Evolutionary conservation across 2,329 filamentous ascomycete species (phyloP).

Genomic region (Akanthomyces dipterigenus): DNA sequence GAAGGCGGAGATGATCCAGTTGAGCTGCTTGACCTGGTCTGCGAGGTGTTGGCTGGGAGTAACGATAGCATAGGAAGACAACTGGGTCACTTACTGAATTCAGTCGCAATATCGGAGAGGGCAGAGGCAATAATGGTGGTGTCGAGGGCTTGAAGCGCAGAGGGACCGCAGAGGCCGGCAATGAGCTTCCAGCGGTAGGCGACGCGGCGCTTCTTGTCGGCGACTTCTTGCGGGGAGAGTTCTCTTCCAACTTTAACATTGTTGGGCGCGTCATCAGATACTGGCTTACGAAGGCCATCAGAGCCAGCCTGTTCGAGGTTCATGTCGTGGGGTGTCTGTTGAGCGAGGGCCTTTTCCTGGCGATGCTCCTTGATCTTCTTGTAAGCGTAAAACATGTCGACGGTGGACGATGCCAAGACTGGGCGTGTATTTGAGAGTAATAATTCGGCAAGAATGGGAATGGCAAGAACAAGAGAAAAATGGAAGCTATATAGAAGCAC

Average conservation of each 20-base stretch:
- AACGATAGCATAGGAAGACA: background rate
- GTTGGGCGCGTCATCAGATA: background rate
- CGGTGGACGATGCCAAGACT: too few relatives aligned
- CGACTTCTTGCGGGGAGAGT: conserved; percentile 5
- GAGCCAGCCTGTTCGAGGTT: background rate
- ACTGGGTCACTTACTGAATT: background rate
- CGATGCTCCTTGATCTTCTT: conserved; percentile 10
- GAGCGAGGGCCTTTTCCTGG: conserved; percentile 4
- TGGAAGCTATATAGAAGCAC: background rate
- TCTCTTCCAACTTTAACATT: background rate
- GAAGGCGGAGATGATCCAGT: conserved; percentile 60
- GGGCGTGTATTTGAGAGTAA: too few relatives aligned
- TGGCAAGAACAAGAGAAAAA: too few relatives aligned
- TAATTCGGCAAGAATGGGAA: background rate
- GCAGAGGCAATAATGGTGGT: conserved; percentile 40
- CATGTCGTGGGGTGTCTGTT: background rate
- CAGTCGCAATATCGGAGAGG: background rate
- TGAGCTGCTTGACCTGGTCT: conserved; percentile 43
- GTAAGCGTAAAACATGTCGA: conserved; percentile 2
- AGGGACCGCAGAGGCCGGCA: conserved; percentile 48
- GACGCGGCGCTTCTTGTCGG: conserved; percentile 8
- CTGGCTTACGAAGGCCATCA: background rate
- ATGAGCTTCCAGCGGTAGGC: conserved; percentile 49
- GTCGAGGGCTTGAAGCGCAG: conserved; percentile 52
- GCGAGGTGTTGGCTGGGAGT: conserved; percentile 44